These are phyloP conservation scores for Scolecobasidium constrictum DNA, from an alignment of 2,329 filamentous ascomycete genomes.

Conservation along the genomic window DNA sequence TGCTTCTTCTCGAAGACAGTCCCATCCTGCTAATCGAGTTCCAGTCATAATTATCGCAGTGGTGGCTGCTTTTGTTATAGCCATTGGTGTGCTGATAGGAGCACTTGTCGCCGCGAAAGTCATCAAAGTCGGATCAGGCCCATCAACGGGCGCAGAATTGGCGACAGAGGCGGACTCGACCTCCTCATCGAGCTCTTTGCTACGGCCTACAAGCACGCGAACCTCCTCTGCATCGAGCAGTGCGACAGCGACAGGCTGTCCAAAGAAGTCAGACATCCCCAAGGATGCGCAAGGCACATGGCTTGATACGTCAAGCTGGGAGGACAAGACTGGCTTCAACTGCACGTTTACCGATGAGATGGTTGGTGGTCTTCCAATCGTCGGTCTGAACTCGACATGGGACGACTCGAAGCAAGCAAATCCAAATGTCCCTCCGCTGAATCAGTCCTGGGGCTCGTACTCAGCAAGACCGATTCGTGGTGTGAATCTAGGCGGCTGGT, in stretches of 20 bases:
- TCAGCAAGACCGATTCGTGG: conserved; percentile 69
- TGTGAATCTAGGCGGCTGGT: conserved; percentile 89
- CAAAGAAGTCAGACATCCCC: conserved; percentile 27
- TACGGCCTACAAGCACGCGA: not conserved
- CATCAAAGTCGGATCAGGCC: conserved; percentile 1
- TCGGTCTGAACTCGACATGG: conserved; percentile 78
- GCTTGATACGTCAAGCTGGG: conserved; percentile 86
- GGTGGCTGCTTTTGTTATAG: not conserved
- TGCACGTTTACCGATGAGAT: conserved; percentile 78
- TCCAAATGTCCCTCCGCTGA: conserved; percentile 64
- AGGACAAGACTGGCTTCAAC: conserved; percentile 83
- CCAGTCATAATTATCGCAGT: not conserved
- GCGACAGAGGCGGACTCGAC: not conserved
- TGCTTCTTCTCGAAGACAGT: no score
- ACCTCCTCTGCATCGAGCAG: not conserved
- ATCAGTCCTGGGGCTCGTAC: conserved; percentile 60
- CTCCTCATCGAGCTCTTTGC: not conserved
- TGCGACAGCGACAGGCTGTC: not conserved
- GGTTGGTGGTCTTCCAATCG: conserved; percentile 75
- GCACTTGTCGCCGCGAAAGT: conserved; percentile 5
- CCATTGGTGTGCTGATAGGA: conserved; percentile 32
- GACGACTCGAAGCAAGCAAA: conserved; percentile 75
- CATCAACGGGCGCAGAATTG: not conserved
- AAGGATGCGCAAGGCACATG: conserved; percentile 59
- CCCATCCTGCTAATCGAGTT: no score